A percentile compares a stretch with the other conserved stretches of the same genome.
Conservation (phyloP, 2,329 filamentous ascomycete species). For the Cladosporium sphaerospermum region DNA sequence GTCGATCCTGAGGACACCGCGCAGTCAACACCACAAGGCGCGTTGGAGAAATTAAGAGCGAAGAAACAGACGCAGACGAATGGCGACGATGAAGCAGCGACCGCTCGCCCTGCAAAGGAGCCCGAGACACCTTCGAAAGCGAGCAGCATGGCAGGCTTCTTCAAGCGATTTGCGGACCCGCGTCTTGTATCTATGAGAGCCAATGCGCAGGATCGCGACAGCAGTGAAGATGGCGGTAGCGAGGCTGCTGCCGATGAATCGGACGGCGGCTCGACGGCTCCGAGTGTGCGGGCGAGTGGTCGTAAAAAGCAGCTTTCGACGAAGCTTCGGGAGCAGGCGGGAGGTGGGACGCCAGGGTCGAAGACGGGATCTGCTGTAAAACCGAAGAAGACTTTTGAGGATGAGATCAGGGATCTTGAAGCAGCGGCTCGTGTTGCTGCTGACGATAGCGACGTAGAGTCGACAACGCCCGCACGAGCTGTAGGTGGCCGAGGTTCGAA, state of each 20-base stretch:
- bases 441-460: slow-evolving; percentile 17
- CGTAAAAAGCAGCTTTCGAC: neutral
- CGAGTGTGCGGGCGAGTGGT: neutral
- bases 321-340: slow-evolving; percentile 3
- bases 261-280: neutral
- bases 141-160: slow-evolving; percentile 10
- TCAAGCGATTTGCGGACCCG: slow-evolving; percentile 11
- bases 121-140: slow-evolving; percentile 7
- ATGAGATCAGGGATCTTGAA: slow-evolving; percentile 27
- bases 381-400: slow-evolving; percentile 28
- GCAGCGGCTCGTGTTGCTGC: slow-evolving; percentile 19
- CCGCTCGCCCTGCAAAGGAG: slow-evolving; percentile 10
- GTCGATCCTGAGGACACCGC: neutral
- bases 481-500: slow-evolving; percentile 5
- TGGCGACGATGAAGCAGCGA: slow-evolving; percentile 5
- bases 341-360: neutral
- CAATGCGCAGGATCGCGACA: neutral
- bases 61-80: slow-evolving; percentile 1
- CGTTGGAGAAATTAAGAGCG: slow-evolving; percentile 6
- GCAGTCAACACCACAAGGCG: slow-evolving; percentile 9
- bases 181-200: slow-evolving; percentile 3
- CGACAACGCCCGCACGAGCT: slow-evolving; percentile 5
- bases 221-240: neutral
- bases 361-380: slow-evolving; percentile 9
- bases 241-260: neutral